These are phyloP conservation scores for Puccinia coronata DNA, from an alignment of 1,284 basidiomycete genomes.

Conservation along the genomic window DNA sequence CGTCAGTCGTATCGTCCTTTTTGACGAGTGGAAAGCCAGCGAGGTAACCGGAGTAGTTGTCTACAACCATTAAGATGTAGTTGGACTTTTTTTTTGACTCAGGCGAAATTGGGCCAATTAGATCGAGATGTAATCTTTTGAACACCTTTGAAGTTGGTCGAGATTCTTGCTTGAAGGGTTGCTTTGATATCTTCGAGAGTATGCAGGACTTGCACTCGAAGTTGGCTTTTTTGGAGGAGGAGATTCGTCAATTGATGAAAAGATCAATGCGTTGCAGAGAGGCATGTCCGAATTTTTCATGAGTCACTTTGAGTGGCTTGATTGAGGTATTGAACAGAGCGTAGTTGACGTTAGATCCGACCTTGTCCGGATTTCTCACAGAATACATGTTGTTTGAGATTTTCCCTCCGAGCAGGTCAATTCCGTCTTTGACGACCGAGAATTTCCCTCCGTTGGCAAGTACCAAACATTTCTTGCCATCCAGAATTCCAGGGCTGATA, in stretches of 20 bases:
- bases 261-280: background rate
- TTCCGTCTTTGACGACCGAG: too few species aligned
- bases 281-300: background rate
- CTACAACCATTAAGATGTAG: background rate
- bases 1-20: background rate
- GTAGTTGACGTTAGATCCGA: too few species aligned
- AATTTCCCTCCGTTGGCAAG: too few species aligned
- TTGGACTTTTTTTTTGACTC: background rate
- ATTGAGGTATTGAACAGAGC: too few species aligned
- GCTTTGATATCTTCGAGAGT: background rate
- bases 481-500: too few species aligned
- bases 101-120: background rate
- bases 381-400: too few species aligned
- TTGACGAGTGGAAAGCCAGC: background rate
- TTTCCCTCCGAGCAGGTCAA: too few species aligned
- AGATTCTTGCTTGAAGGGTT: background rate
- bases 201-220: conserved; percentile 5
- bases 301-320: background rate
- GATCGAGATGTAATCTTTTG: background rate
- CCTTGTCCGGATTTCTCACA: too few species aligned
- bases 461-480: too few species aligned
- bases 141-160: background rate
- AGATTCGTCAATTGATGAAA: background rate
- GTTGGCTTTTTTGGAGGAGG: background rate
- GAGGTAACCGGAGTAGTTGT: background rate